These are phyloP conservation scores for Cymbidium sinense DNA, from an alignment of 106 monocot genomes.

Conservation along the genomic window DNA sequence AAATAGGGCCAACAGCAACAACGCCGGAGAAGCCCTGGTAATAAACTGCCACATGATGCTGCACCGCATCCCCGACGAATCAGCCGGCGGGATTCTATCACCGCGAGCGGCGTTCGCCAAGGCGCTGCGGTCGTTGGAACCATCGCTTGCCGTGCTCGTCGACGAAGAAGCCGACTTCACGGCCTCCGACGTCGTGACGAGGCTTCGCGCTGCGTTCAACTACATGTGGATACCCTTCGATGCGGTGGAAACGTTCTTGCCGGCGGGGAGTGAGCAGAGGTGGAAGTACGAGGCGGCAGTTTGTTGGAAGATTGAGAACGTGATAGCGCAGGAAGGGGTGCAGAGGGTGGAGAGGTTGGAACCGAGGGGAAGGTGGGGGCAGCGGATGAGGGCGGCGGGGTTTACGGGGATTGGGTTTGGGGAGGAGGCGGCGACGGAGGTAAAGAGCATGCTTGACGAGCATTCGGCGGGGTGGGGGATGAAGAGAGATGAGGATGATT, in stretches of 20 bases:
- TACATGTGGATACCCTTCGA: slow-evolving; percentile 68
- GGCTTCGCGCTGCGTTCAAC: slow-evolving; percentile 44
- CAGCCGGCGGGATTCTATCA: neutral
- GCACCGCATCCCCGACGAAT: slow-evolving; percentile 34
- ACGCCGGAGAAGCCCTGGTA: slow-evolving; percentile 32
- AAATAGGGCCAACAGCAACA: neutral
- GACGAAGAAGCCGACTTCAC: slow-evolving; percentile 45
- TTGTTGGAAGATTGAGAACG: slow-evolving; percentile 63
- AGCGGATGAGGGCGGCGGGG: slow-evolving; percentile 26
- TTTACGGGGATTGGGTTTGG: slow-evolving; percentile 22
- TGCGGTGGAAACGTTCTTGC: slow-evolving; percentile 46
- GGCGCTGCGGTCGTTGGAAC: slow-evolving; percentile 1
- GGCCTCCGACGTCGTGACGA: slow-evolving; percentile 21
- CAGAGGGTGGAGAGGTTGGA: slow-evolving; percentile 43
- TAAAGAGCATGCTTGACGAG: slow-evolving; percentile 40
- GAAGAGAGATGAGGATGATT: slow-evolving; percentile 52
- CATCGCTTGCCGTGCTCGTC: neutral
- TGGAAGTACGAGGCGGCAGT: slow-evolving; percentile 48
- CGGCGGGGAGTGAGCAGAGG: slow-evolving; percentile 35
- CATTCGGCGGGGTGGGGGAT: slow-evolving; percentile 64
- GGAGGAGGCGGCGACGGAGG: slow-evolving; percentile 38
- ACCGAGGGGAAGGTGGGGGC: slow-evolving; percentile 10
- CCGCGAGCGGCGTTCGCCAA: slow-evolving; percentile 1
- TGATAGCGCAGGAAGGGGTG: slow-evolving; percentile 34
- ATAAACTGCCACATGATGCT: slow-evolving; percentile 56